Conservation (phyloP, 495 filamentous ascomycete species). For the Daldinia grandis region DNA sequence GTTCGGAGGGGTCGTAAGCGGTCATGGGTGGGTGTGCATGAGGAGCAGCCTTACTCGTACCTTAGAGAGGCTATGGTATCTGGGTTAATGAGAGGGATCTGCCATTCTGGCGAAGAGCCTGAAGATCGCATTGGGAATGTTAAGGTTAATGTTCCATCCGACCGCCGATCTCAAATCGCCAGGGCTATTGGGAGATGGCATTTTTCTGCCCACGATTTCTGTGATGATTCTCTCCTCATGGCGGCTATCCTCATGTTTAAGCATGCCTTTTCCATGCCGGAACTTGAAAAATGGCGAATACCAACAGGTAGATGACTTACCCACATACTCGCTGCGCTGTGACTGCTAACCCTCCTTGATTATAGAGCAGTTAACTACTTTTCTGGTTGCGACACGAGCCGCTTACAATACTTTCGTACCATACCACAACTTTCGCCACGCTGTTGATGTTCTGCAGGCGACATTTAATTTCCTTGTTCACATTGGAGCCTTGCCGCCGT, state of each 20-base stretch:
- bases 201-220: slow-evolving; percentile 88
- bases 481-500: slow-evolving; percentile 79
- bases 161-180: slow-evolving; percentile 69
- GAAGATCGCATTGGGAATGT: slow-evolving; percentile 53
- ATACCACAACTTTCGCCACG: slow-evolving; percentile 99
- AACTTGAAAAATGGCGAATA: slow-evolving; percentile 80
- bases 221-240: slow-evolving; percentile 86
- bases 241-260: slow-evolving; percentile 84
- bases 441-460: slow-evolving; percentile 94
- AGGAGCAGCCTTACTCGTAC: slow-evolving; percentile 88
- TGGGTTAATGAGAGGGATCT: slow-evolving; percentile 89
- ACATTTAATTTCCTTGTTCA: slow-evolving; percentile 89
- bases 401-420: slow-evolving; percentile 95
- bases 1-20: slow-evolving; percentile 77
- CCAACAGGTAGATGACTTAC: slow-evolving; percentile 66
- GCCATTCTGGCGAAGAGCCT: slow-evolving; percentile 66
- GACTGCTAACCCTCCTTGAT: slow-evolving; percentile 41
- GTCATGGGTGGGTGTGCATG: slow-evolving; percentile 91
- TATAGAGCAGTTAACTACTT: slow-evolving; percentile 73
- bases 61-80: slow-evolving; percentile 88
- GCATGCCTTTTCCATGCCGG: slow-evolving; percentile 84
- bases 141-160: slow-evolving; percentile 59
- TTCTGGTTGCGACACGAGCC: slow-evolving; percentile 81
- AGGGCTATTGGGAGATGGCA: slow-evolving; percentile 80
- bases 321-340: slow-evolving; percentile 18